phyloP scores from a whole-genome alignment of 169 alveolate genomes.

The Plasmodium chabaudi region DNA sequence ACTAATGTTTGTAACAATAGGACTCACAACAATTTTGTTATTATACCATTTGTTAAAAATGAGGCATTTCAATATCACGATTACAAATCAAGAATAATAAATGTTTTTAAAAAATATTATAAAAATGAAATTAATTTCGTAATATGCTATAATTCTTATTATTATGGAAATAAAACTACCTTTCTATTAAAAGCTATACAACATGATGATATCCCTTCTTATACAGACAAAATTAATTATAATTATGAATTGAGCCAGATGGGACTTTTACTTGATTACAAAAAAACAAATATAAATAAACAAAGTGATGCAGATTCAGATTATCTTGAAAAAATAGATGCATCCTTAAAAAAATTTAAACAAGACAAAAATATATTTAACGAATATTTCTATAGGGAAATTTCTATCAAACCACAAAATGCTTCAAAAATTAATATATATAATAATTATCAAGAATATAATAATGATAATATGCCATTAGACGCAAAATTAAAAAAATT shows the following conservation, averaged over 20 bases:
- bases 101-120: conserved; percentile 25
- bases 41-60: conserved; percentile 35
- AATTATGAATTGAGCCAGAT: conserved; percentile 25
- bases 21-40: neutral
- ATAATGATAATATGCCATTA: neutral
- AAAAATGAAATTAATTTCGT: conserved; percentile 43
- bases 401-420: neutral
- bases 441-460: conserved; percentile 5
- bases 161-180: conserved; percentile 17
- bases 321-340: neutral
- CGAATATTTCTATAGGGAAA: conserved; percentile 16
- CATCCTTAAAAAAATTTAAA: conserved; percentile 21
- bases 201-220: conserved; percentile 7
- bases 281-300: conserved; percentile 1
- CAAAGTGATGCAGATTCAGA: neutral
- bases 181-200: conserved; percentile 28
- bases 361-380: conserved; percentile 9
- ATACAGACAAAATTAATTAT: conserved; percentile 1
- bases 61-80: conserved; percentile 4
- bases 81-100: conserved; percentile 9
- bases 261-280: conserved; percentile 20
- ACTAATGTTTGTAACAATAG: conserved; percentile 35
- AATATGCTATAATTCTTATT: conserved; percentile 33
- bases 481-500: conserved; percentile 18
- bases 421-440: neutral